Percentiles rank a stretch among this genome's conserved stretches.
These are phyloP conservation scores for Scutellaria barbata DNA, from an alignment of 257 asterid genomes.

Conservation along the genomic window DNA sequence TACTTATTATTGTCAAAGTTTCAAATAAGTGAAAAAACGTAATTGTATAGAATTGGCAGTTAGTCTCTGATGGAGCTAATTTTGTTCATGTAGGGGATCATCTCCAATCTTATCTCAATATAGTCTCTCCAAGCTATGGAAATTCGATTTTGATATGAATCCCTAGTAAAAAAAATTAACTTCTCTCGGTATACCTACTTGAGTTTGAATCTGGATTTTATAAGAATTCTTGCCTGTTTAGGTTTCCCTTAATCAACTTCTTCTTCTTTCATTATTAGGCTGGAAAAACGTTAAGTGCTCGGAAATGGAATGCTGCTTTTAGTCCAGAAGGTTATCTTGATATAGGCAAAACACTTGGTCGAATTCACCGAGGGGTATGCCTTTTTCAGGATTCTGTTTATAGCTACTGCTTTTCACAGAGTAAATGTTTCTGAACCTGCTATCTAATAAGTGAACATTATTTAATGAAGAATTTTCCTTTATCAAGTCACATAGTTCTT, in stretches of 20 bases:
- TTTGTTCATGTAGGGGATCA: no score
- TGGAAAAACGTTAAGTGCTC: conserved; percentile 86
- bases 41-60: no score
- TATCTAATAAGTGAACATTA: not conserved
- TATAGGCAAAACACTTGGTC: conserved; percentile 77
- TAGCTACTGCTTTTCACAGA: conserved; percentile 1
- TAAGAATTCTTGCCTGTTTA: conserved; percentile 17
- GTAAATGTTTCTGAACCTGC: conserved; percentile 19
- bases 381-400: conserved; percentile 39
- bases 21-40: no score
- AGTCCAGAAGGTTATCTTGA: conserved; percentile 79
- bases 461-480: not conserved
- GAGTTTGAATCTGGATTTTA: not conserved
- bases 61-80: no score
- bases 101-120: no score
- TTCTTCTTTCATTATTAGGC: conserved; percentile 54
- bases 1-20: no score
- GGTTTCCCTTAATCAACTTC: conserved; percentile 30
- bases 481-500: not conserved
- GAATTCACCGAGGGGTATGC: conserved; percentile 89
- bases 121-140: not conserved
- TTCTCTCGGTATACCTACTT: no score
- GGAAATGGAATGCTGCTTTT: conserved; percentile 91
- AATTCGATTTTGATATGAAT: no score
- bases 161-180: no score